phyloP scores from a whole-genome alignment of 2,329 filamentous ascomycete genomes.

The Onygena corvina region DNA sequence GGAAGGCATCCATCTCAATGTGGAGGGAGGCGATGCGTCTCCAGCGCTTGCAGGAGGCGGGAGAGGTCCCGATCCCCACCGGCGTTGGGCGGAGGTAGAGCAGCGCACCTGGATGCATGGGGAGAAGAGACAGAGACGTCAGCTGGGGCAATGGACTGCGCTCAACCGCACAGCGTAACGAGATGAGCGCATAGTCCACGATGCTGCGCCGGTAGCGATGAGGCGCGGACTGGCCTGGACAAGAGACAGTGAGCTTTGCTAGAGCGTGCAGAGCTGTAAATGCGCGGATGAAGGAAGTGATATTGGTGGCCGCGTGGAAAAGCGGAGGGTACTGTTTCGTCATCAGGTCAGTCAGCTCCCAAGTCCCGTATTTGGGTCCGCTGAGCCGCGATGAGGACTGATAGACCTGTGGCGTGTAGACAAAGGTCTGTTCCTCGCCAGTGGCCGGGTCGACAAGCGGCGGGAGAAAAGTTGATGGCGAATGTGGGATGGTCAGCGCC shows the following conservation, averaged over 20 bases:
- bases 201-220: constrained; percentile 63
- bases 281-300: constrained; percentile 68
- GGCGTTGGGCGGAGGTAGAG: constrained; percentile 60
- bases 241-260: constrained; percentile 62
- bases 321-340: constrained; percentile 78
- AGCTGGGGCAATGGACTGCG: constrained; percentile 55
- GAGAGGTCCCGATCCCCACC: constrained; percentile 61
- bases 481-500: constrained; percentile 65
- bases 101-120: constrained; percentile 63
- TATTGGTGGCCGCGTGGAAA: constrained; percentile 81
- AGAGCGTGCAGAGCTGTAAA: constrained; percentile 58
- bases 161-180: constrained; percentile 71
- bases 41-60: constrained; percentile 62
- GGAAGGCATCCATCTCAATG: constrained; percentile 59
- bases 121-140: constrained; percentile 56
- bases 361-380: constrained; percentile 64
- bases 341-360: constrained; percentile 66
- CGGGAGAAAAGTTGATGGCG: constrained; percentile 65
- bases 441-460: constrained; percentile 69
- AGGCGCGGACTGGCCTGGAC: constrained; percentile 56
- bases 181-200: constrained; percentile 82
- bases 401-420: constrained; percentile 62
- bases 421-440: constrained; percentile 65
- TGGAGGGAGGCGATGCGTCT: constrained; percentile 61
- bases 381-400: constrained; percentile 47